Evolutionary conservation across 2,329 filamentous ascomycete genomes (phyloP).

Genomic region (Chrysoporthe puriensis): DNA sequence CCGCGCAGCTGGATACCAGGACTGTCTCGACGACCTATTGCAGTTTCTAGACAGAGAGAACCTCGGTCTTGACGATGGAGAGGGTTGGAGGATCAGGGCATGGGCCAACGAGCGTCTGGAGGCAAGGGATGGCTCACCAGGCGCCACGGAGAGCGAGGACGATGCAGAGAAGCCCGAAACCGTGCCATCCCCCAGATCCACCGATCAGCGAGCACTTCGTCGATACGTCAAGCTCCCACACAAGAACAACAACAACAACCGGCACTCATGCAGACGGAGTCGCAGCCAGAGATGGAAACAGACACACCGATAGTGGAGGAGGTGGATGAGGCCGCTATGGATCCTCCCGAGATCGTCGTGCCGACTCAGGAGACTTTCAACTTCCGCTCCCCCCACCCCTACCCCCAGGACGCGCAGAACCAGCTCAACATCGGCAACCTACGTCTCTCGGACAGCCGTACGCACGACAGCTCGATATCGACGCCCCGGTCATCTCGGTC

Average conservation of each 20-base stretch:
- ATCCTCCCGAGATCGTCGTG: conserved; percentile 47
- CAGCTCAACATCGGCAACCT: conserved; percentile 66
- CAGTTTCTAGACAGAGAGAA: conserved; percentile 81
- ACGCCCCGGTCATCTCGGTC: conserved; percentile 33
- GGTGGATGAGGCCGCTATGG: conserved; percentile 27
- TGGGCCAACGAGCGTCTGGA: conserved; percentile 74
- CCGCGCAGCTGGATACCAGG: conserved; percentile 84
- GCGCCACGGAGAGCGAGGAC: conserved; percentile 52
- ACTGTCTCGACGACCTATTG: conserved; percentile 90
- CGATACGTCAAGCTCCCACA: conserved; percentile 32
- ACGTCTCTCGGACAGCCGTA: conserved; percentile 56
- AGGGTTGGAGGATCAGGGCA: conserved; percentile 65
- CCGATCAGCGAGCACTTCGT: conserved; percentile 49
- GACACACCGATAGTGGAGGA: conserved; percentile 30
- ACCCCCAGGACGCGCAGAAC: conserved; percentile 52
- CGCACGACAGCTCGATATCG: conserved; percentile 43
- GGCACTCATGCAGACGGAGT: conserved; percentile 37
- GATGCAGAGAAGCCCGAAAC: conserved; percentile 67
- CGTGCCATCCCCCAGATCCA: conserved; percentile 60
- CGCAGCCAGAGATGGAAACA: conserved; percentile 43
- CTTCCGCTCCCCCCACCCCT: conserved; percentile 67
- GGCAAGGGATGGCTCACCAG: conserved; percentile 58
- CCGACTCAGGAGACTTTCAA: conserved; percentile 67
- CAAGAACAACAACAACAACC: conserved; percentile 22
- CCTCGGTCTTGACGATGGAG: conserved; percentile 77